phyloP scores from a whole-genome alignment of 2,329 filamentous ascomycete species.

The Penicillium sp. region DNA sequence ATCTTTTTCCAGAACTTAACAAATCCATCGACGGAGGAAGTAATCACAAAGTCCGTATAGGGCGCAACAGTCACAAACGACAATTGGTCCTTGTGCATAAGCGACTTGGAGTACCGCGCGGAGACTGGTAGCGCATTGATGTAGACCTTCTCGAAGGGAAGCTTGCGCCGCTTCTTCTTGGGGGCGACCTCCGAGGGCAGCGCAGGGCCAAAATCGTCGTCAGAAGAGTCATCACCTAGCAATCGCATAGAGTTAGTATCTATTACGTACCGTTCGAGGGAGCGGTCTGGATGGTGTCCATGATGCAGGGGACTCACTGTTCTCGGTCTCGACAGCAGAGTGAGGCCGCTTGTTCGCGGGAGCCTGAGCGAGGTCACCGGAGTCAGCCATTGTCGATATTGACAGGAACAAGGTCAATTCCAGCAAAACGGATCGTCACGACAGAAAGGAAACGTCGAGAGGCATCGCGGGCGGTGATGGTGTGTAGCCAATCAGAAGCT shows the following conservation, averaged over 20 bases:
- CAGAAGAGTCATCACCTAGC: slow-evolving; percentile 52
- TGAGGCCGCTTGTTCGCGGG: slow-evolving; percentile 56
- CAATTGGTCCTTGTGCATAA: slow-evolving; percentile 98
- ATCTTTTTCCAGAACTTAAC: slow-evolving; percentile 99
- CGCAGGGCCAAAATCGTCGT: slow-evolving; percentile 91
- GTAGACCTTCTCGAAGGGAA: slow-evolving; percentile 94
- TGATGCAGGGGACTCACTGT: slow-evolving; percentile 26
- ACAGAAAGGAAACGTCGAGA: slow-evolving; percentile 13
- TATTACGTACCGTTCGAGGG: neutral
- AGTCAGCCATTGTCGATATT: slow-evolving; percentile 29
- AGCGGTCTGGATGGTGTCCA: slow-evolving; percentile 13
- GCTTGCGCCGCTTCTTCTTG: slow-evolving; percentile 86
- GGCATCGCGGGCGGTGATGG: slow-evolving; percentile 23
- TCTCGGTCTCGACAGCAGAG: slow-evolving; percentile 53
- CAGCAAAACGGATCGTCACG: slow-evolving; percentile 6
- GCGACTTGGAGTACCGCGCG: slow-evolving; percentile 81
- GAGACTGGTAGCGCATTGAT: slow-evolving; percentile 82
- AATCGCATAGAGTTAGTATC: slow-evolving; percentile 14
- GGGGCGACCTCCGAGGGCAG: slow-evolving; percentile 74
- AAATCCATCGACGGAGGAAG: slow-evolving; percentile 87
- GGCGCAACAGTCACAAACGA: slow-evolving; percentile 86
- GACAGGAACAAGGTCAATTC: slow-evolving; percentile 1
- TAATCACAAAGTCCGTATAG: slow-evolving; percentile 90
- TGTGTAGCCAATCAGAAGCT: slow-evolving; percentile 21
- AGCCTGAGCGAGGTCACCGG: slow-evolving; percentile 22